Conservation (phyloP, 345 rosid species). For the Triadica sebifera region DNA sequence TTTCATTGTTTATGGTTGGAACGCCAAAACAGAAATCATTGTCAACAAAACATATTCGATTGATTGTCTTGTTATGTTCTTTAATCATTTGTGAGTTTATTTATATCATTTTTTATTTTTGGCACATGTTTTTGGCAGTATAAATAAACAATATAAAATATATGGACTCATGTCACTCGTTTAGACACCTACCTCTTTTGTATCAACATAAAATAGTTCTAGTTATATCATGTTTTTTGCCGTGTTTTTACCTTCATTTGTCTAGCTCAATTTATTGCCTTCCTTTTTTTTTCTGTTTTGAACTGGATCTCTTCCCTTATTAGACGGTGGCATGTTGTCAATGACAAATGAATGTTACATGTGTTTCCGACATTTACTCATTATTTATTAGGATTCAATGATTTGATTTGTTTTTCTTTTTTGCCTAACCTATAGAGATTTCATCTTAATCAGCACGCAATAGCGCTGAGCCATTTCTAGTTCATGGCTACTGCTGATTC, state of each 20-base stretch:
- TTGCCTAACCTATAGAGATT: not conserved
- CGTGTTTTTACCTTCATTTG: not conserved
- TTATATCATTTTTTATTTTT: too few relatives aligned
- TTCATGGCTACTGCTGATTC: not conserved
- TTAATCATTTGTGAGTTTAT: not conserved
- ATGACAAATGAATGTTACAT: not conserved
- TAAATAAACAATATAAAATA: not conserved
- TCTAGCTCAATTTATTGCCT: not conserved
- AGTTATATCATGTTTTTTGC: not conserved
- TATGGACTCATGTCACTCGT: too few relatives aligned
- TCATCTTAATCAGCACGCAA: not conserved
- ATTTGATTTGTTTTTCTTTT: too few relatives aligned
- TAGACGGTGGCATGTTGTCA: not conserved
- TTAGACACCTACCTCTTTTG: not conserved
- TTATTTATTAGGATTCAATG: not conserved
- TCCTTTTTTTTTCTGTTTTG: not conserved
- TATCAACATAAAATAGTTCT: not conserved
- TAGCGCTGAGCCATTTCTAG: not conserved
- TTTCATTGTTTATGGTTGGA: not conserved
- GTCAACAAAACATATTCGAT: not conserved
- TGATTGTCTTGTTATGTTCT: not conserved
- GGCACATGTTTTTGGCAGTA: not conserved
- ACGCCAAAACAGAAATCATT: not conserved
- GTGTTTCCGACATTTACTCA: not conserved
- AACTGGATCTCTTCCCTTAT: not conserved